A percentile compares a stretch with the other conserved stretches of the same genome.
phyloP scores from a whole-genome alignment of 1,284 basidiomycete species.

The Leccinum huronense region DNA sequence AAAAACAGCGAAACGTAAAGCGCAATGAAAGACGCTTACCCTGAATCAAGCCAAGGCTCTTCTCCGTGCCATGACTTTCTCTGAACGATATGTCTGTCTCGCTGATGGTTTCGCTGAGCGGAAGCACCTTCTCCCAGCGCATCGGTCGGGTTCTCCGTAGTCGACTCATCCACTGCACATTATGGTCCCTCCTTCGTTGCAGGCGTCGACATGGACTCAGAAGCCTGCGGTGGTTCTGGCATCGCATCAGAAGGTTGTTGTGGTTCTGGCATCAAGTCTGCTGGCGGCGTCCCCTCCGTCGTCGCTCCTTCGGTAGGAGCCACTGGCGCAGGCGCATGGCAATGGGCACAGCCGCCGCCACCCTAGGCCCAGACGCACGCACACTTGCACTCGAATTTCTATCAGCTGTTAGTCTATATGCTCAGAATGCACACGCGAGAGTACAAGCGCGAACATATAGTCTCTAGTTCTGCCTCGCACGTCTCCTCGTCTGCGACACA shows the following conservation, averaged over 20 bases:
- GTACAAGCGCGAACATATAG: slow-evolving; percentile 24
- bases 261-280: too few relatives aligned
- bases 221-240: too few relatives aligned
- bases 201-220: too few relatives aligned
- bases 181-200: too few relatives aligned
- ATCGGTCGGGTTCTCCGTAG: too few relatives aligned
- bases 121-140: slow-evolving; percentile 39
- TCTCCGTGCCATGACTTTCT: slow-evolving; percentile 57
- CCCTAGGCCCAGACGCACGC: neutral
- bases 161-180: too few relatives aligned
- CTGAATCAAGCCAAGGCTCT: slow-evolving; percentile 74
- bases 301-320: too few relatives aligned
- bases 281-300: too few relatives aligned
- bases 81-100: slow-evolving; percentile 53
- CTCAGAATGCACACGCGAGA: slow-evolving; percentile 27
- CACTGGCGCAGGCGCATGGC: too few relatives aligned
- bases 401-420: slow-evolving; percentile 17
- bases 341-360: neutral
- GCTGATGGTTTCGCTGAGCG: slow-evolving; percentile 70
- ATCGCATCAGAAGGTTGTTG: too few relatives aligned
- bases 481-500: slow-evolving; percentile 26
- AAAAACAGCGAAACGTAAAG: slow-evolving; percentile 7
- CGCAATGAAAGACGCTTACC: slow-evolving; percentile 46
- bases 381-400: neutral
- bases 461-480: slow-evolving; percentile 30